These are phyloP conservation scores for Hordeum vulgare DNA, from an alignment of 176 grass and related monocot genomes.

Conservation along the genomic window MorexV3_pseudomolecules_assembly NC_058522.1:253777609-253778108, in stretches of 20 bases:
- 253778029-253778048: constrained; percentile 3
- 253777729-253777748: constrained; percentile 30
- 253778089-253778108: background rate
- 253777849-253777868: constrained; percentile 82
- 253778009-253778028: constrained; percentile 45
- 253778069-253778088: constrained; percentile 34
- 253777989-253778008: constrained; percentile 45
- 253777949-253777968: background rate
- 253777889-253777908: background rate
- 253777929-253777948: background rate
- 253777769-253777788: background rate
- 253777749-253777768: constrained; percentile 25
- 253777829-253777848: constrained; percentile 54
- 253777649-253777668: constrained; percentile 14
- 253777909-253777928: background rate
- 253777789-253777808: background rate
- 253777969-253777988: constrained; percentile 19
- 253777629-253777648: background rate
- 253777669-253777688: background rate
- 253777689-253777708: background rate
- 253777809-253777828: constrained; percentile 26
- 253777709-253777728: constrained; percentile 24
- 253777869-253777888: constrained; percentile 42
- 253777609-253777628: constrained; percentile 20
- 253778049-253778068: constrained; percentile 34